phyloP scores from a whole-genome alignment of 805 yeast species.

The Saturnispora halmiae region DNA sequence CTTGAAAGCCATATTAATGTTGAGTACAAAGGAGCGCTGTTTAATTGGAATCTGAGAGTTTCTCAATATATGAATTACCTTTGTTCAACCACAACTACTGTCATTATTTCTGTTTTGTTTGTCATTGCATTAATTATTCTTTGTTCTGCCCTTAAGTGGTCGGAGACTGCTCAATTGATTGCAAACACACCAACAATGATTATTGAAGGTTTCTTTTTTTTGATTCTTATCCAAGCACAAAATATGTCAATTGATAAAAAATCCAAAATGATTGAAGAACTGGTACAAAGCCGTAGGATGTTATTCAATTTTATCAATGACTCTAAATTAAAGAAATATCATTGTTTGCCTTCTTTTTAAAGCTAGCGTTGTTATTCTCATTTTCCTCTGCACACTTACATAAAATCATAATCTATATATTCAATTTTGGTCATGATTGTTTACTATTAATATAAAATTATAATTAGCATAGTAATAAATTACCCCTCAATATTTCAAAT shows the following conservation, averaged over 20 bases:
- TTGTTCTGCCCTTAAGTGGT: constrained; percentile 30
- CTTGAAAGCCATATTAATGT: constrained; percentile 5
- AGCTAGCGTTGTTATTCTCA: no score
- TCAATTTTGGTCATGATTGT: no score
- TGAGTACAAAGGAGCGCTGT: constrained; percentile 2
- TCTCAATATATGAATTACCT: constrained; percentile 20
- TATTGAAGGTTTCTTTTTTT: constrained; percentile 32
- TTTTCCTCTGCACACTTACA: no score
- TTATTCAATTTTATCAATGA: constrained; percentile 7
- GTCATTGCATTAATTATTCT: constrained; percentile 25
- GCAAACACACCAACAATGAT: constrained; percentile 36
- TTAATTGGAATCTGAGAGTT: constrained; percentile 9
- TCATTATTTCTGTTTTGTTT: constrained; percentile 21
- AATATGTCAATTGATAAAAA: constrained; percentile 16
- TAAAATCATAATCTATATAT: no score
- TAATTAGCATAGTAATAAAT: no score
- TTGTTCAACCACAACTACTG: constrained; percentile 28
- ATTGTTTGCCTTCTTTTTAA: neutral
- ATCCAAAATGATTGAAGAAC: constrained; percentile 9
- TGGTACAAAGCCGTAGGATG: constrained; percentile 13
- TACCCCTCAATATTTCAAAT: no score
- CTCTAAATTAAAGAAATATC: neutral
- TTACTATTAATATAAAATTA: no score
- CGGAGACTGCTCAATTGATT: constrained; percentile 31
- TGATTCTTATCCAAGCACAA: constrained; percentile 31